These are phyloP conservation scores for Neoscytalidium dimidiatum DNA, from an alignment of 2,329 filamentous ascomycete species.

Conservation along the genomic window DNA sequence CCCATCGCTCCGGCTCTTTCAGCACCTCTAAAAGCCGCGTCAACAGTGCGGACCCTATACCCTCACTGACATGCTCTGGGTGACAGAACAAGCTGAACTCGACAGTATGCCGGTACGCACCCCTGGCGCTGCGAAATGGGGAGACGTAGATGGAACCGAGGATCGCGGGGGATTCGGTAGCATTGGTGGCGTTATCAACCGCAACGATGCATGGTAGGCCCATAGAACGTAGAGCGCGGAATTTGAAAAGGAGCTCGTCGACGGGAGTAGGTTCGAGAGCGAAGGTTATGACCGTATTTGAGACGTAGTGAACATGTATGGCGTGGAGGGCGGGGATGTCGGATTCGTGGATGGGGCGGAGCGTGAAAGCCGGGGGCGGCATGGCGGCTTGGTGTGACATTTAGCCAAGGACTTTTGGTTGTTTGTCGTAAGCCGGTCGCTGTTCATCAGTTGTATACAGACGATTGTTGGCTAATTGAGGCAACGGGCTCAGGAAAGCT, in stretches of 20 bases:
- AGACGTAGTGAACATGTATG: constrained; percentile 42
- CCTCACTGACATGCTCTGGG: constrained; percentile 32
- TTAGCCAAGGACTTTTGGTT: too few species aligned
- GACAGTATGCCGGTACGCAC: constrained; percentile 43
- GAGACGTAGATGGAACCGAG: constrained; percentile 40
- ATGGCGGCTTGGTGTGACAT: constrained; percentile 20
- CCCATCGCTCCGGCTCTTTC: constrained; percentile 23
- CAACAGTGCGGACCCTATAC: constrained; percentile 38
- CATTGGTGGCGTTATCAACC: constrained; percentile 29
- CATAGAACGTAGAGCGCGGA: constrained; percentile 26
- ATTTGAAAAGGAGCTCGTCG: constrained; percentile 32
- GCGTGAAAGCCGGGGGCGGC: constrained; percentile 31
- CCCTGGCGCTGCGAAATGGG: constrained; percentile 37
- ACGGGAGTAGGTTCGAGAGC: constrained; percentile 31
- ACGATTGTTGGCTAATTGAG: too few species aligned
- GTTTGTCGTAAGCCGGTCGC: too few species aligned
- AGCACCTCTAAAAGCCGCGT: constrained; percentile 32
- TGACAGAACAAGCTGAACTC: constrained; percentile 44
- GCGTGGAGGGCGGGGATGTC: constrained; percentile 38
- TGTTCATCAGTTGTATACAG: too few species aligned
- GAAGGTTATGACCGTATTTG: constrained; percentile 41
- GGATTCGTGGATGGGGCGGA: constrained; percentile 33
- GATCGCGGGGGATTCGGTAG: constrained; percentile 23
- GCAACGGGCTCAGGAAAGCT: too few species aligned
- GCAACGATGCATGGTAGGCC: constrained; percentile 43